Evolutionary conservation across 768 basidiomycete genomes (phyloP), one percentile per base, ranked within the genome.

Genomic region (Cystobasidium onofrii): DNA sequence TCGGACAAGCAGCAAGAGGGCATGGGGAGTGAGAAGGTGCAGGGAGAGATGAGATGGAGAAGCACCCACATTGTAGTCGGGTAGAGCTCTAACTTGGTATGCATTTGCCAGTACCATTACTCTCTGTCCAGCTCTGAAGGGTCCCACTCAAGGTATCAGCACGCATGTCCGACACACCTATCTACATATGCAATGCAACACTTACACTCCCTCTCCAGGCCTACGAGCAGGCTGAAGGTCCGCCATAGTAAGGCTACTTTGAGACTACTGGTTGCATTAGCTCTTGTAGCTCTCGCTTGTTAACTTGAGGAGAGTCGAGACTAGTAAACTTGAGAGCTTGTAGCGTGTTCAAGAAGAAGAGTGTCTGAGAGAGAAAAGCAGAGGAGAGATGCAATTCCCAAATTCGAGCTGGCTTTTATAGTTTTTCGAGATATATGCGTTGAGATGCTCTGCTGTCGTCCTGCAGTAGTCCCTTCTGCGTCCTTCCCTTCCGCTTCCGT

Each of bases 81-180:
- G 69, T 17, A 60, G 52, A 20, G 34, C 31, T 7, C 36, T 55
- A 18, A 71, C 69, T 36, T 71, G 50, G 69, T 54, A 71, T 25
- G 36, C 69, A 60, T 71, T 71, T 54, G 69, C 69, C 13, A 71
- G 54, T 23, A 71, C 69, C n/a, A 71, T 34, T 13, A 71, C 54
- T 29, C 44, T 29, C n/a, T 36, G 27, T 29, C 69, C 69, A 36
- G 23, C 29, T 6, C 69, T 71, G 55, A 12, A 9, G 44, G 12
- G 23, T 33, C 18, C 9, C 39, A 2, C 34, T 41, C 15, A 3
- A 12, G 12, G 31, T 34, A 29, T 64, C 63, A 64, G 63, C 63
- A 2, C 41, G 25, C 33, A 7, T 23, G 25, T 39, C 31, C 29
- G 29, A 61, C 57, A 31, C 34, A 15, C 57, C 57, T n/a, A 4